Evolutionary conservation across 306 rosid species (phyloP).

Genomic region (Ceratonia siliqua): DNA sequence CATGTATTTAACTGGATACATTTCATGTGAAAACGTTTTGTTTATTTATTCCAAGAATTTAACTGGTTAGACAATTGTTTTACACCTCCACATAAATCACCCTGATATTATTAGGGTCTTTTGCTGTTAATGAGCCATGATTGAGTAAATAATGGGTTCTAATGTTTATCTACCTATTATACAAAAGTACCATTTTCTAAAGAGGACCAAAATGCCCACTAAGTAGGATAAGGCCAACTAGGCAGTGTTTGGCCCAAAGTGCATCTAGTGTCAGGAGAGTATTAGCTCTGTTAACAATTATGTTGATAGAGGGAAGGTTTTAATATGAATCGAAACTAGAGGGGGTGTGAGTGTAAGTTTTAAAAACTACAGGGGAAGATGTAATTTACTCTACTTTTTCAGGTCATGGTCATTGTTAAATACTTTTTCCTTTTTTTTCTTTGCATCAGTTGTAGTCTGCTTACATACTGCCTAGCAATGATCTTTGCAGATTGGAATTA

Average conservation of each 20-base stretch:
- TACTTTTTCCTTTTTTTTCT: neutral
- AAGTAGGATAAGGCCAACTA: neutral
- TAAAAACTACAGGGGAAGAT: too few relatives aligned
- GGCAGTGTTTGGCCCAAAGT: too few relatives aligned
- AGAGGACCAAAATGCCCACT: neutral
- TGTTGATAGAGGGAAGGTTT: too few relatives aligned
- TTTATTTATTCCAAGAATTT: constrained; percentile 6
- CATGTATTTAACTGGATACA: neutral
- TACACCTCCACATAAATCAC: neutral
- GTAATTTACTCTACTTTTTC: too few relatives aligned
- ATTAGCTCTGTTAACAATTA: too few relatives aligned
- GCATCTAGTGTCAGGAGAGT: too few relatives aligned
- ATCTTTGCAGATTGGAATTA: neutral
- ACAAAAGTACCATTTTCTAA: neutral
- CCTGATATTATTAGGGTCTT: neutral
- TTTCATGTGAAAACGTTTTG: neutral
- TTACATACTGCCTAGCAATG: neutral
- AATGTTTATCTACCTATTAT: neutral
- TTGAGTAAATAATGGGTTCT: neutral
- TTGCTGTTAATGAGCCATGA: neutral
- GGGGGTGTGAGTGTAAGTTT: too few relatives aligned
- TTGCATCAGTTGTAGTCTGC: constrained; percentile 1
- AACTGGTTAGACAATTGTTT: neutral
- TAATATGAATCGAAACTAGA: too few relatives aligned
- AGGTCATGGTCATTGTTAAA: neutral